Evolutionary conservation across 2,329 filamentous ascomycete genomes (phyloP).

Genomic region (Pestalotiopsis sp.): DNA sequence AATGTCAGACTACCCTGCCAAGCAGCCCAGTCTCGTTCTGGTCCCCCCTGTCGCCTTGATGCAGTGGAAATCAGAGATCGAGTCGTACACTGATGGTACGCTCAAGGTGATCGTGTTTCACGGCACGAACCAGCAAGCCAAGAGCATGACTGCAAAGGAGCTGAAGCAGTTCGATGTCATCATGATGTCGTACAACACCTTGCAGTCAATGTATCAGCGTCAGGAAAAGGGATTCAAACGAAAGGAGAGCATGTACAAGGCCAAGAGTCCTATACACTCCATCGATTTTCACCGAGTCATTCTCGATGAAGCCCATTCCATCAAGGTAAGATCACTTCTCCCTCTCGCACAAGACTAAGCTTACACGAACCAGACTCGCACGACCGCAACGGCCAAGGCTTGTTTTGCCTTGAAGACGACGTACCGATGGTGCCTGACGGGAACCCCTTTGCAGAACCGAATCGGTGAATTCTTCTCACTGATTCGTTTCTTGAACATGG

Average conservation of each 20-base stretch:
- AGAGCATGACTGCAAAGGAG: constrained; percentile 73
- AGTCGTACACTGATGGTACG: constrained; percentile 80
- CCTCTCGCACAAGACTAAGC: background rate
- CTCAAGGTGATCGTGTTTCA: constrained; percentile 92
- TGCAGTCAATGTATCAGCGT: constrained; percentile 91
- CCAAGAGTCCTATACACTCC: constrained; percentile 78
- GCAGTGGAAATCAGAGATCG: constrained; percentile 89
- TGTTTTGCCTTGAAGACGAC: constrained; percentile 87
- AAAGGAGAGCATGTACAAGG: constrained; percentile 78
- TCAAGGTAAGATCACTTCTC: constrained; percentile 63
- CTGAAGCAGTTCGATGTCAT: constrained; percentile 87
- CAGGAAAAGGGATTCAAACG: constrained; percentile 89
- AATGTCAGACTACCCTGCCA: constrained; percentile 94
- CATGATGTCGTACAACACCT: constrained; percentile 92
- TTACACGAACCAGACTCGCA: constrained; percentile 60
- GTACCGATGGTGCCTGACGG: constrained; percentile 95
- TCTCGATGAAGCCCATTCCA: constrained; percentile 93
- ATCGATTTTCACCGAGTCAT: constrained; percentile 90
- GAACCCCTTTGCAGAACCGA: constrained; percentile 93
- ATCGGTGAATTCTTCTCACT: constrained; percentile 98
- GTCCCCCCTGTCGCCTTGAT: constrained; percentile 93
- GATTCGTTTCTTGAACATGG: constrained; percentile 85
- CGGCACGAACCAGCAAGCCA: constrained; percentile 81
- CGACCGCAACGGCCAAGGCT: constrained; percentile 89
- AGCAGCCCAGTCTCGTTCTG: constrained; percentile 81